A percentile compares a stretch with the other conserved stretches of the same genome.
These are phyloP conservation scores for Ilex asprella DNA, from an alignment of 257 asterid genomes.

Conservation along the genomic window DNA sequence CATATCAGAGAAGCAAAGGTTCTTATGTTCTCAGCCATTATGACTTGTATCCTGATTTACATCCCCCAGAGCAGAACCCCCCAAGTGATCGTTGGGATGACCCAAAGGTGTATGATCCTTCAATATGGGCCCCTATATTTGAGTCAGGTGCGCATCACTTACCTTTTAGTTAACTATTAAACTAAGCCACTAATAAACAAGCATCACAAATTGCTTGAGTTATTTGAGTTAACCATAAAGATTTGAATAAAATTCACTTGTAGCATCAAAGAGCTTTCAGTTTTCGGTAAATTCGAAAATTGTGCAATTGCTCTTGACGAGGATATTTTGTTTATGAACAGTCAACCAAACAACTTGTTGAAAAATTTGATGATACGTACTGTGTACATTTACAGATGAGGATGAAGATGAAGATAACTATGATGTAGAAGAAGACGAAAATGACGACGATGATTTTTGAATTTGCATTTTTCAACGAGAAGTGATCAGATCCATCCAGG, in stretches of 20 bases:
- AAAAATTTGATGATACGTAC: not conserved
- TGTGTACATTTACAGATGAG: not conserved
- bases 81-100: not conserved
- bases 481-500: too few relatives aligned
- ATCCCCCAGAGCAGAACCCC: not conserved
- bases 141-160: not conserved
- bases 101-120: not conserved
- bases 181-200: too few relatives aligned
- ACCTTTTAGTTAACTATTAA: too few relatives aligned
- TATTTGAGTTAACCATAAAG: too few relatives aligned
- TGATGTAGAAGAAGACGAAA: not conserved
- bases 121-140: not conserved
- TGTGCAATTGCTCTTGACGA: not conserved
- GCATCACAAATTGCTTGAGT: too few relatives aligned
- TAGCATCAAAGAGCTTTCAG: not conserved
- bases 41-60: not conserved
- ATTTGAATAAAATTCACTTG: too few relatives aligned
- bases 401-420: not conserved
- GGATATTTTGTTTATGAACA: not conserved
- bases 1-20: not conserved
- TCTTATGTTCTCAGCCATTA: not conserved
- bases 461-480: too few relatives aligned
- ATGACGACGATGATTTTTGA: not conserved
- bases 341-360: not conserved
- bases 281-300: not conserved